A percentile compares a stretch with the other conserved stretches of the same genome.
phyloP scores from a whole-genome alignment of 192 early-diverging fungal genomes.

The Mortierella claussenii region DNA sequence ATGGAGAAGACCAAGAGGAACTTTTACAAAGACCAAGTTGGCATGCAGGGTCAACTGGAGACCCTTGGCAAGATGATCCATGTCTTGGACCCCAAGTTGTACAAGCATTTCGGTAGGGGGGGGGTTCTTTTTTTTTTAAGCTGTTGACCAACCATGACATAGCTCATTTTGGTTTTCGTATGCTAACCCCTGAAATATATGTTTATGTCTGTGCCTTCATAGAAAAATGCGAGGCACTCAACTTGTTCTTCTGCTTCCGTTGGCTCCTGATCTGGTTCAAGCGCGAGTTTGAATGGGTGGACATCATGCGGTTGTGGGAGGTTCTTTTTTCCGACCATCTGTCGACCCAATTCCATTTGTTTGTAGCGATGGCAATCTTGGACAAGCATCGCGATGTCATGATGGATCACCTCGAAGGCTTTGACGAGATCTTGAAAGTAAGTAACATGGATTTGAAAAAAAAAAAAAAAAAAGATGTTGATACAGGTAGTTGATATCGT shows the following conservation, averaged over 20 bases:
- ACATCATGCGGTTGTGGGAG: slow-evolving; percentile 91
- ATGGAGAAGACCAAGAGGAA: slow-evolving; percentile 94
- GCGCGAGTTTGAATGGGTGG: slow-evolving; percentile 92
- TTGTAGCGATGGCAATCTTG: slow-evolving; percentile 95
- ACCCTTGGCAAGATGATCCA: slow-evolving; percentile 85
- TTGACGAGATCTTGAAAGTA: slow-evolving; percentile 95
- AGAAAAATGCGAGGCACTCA: slow-evolving; percentile 82
- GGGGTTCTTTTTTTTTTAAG: background rate
- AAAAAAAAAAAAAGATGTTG: too few relatives aligned
- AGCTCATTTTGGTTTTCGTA: background rate
- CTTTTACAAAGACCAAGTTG: slow-evolving; percentile 92
- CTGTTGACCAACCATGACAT: too few relatives aligned
- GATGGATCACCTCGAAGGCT: slow-evolving; percentile 80
- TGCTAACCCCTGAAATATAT: background rate
- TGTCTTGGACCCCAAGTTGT: slow-evolving; percentile 87
- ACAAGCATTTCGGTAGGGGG: slow-evolving; percentile 78
- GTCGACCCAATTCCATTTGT: slow-evolving; percentile 86
- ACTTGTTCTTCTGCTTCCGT: slow-evolving; percentile 98
- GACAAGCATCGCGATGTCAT: slow-evolving; percentile 87
- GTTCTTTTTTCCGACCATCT: slow-evolving; percentile 81
- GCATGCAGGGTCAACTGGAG: slow-evolving; percentile 91
- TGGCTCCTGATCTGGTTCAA: slow-evolving; percentile 99
- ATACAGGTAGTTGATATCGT: too few relatives aligned
- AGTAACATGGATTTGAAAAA: too few relatives aligned
- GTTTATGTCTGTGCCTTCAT: background rate